Evolutionary conservation across 306 rosid species (phyloP).

Genomic region (Styphnolobium japonicum): DNA sequence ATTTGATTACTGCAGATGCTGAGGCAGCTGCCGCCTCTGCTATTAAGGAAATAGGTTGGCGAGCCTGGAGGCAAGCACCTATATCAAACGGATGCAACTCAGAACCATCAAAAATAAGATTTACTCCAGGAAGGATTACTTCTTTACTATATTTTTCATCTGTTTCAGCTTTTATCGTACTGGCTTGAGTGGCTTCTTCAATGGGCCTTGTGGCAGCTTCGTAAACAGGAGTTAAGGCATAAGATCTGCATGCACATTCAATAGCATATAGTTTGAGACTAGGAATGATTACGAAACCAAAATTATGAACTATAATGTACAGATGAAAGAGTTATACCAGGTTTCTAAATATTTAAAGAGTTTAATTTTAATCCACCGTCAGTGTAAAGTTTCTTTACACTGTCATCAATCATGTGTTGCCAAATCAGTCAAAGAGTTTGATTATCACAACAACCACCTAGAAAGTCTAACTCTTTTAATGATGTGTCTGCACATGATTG

Average conservation of each 20-base stretch:
- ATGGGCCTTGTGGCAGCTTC: slow-evolving; percentile 69
- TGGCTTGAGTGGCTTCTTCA: slow-evolving; percentile 50
- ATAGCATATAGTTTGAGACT: slow-evolving; percentile 1
- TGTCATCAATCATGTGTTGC: no score
- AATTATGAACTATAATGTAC: background rate
- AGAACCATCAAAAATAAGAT: slow-evolving; percentile 81
- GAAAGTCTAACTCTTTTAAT: no score
- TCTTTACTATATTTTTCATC: slow-evolving; percentile 80
- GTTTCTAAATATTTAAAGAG: slow-evolving; percentile 17
- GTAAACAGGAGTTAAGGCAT: slow-evolving; percentile 62
- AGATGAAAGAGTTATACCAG: background rate
- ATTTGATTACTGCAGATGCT: slow-evolving; percentile 52
- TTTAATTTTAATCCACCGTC: no score
- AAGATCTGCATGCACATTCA: slow-evolving; percentile 67
- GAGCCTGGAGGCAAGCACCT: slow-evolving; percentile 90
- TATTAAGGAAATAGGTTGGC: slow-evolving; percentile 78
- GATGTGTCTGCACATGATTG: no score
- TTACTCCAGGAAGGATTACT: slow-evolving; percentile 79
- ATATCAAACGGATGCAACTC: slow-evolving; percentile 80
- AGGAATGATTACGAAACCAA: background rate
- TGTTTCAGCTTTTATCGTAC: slow-evolving; percentile 54
- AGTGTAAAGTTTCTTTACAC: no score
- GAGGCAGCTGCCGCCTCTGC: slow-evolving; percentile 82
- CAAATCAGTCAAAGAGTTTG: no score
- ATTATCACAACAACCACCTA: no score